Percentiles rank a stretch among this genome's conserved stretches.
phyloP scores from a whole-genome alignment of 441 rosid species.

The Adansonia rubrostipa region DNA sequence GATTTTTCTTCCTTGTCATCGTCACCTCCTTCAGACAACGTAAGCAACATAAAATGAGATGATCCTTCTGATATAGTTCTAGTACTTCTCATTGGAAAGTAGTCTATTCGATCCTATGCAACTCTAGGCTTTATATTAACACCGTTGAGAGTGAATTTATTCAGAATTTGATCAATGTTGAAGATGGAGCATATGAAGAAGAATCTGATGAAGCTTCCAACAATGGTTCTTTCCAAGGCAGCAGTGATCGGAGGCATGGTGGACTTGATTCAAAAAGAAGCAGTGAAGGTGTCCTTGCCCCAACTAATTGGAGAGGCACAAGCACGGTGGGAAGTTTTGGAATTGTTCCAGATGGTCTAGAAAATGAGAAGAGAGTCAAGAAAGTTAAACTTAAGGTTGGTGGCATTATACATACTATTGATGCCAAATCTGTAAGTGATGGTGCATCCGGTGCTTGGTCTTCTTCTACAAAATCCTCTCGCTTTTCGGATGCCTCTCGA shows the following conservation, averaged over 20 bases:
- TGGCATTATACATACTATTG: constrained; percentile 40
- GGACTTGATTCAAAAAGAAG: constrained; percentile 55
- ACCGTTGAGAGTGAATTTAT: constrained; percentile 30
- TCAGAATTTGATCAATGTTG: constrained; percentile 49
- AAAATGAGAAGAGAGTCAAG: constrained; percentile 44
- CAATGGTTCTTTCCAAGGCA: constrained; percentile 62
- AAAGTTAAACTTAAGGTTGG: constrained; percentile 53
- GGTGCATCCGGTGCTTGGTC: constrained; percentile 33
- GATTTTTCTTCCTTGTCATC: constrained; percentile 70
- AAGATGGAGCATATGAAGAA: constrained; percentile 62
- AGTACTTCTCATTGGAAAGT: constrained; percentile 22
- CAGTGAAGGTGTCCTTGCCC: constrained; percentile 53
- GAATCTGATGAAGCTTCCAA: constrained; percentile 82
- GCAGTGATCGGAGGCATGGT: constrained; percentile 56
- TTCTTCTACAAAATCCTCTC: constrained; percentile 32
- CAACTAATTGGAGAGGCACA: constrained; percentile 39
- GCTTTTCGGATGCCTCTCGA: constrained; percentile 30
- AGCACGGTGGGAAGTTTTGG: constrained; percentile 26
- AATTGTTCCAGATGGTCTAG: constrained; percentile 34
- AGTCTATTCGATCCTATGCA: constrained; percentile 21
- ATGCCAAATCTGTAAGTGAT: constrained; percentile 37
- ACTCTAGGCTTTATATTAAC: constrained; percentile 35
- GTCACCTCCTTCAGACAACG: constrained; percentile 67
- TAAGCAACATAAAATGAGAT: constrained; percentile 36
- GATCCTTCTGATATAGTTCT: constrained; percentile 24